Percentiles rank a stretch among this genome's conserved stretches.
Evolutionary conservation across 805 yeast species (phyloP).

Genomic region (Nakazawaea anatomiae): DNA sequence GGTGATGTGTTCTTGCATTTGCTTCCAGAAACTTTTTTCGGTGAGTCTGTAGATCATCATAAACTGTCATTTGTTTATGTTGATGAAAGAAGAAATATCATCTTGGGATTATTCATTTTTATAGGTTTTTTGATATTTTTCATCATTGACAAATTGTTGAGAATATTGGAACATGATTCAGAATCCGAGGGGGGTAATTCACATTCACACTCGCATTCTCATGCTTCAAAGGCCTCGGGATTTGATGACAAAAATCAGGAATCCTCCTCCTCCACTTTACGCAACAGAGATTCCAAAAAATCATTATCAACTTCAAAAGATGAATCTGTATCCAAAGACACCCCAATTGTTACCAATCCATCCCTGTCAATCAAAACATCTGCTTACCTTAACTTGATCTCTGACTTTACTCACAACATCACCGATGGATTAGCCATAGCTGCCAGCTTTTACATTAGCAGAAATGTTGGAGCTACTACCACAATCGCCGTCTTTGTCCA

Average conservation of each 20-base stretch:
- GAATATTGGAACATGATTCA: conserved; percentile 39
- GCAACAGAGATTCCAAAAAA: conserved; percentile 12
- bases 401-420: conserved; percentile 69
- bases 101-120: conserved; percentile 50
- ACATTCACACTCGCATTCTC: conserved; percentile 42
- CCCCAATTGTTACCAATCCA: conserved; percentile 27
- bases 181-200: conserved; percentile 13
- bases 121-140: conserved; percentile 57
- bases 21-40: conserved; percentile 61
- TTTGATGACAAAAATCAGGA: conserved; percentile 9
- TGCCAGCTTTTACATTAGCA: conserved; percentile 59
- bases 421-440: conserved; percentile 76
- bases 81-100: conserved; percentile 42
- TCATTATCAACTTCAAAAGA: conserved; percentile 12
- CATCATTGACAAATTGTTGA: conserved; percentile 53
- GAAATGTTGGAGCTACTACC: conserved; percentile 59
- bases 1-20: conserved; percentile 74
- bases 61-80: conserved; percentile 40
- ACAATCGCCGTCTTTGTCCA: conserved; percentile 68
- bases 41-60: conserved; percentile 36
- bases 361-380: conserved; percentile 38
- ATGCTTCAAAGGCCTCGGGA: conserved; percentile 18
- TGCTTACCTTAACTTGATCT: conserved; percentile 60
- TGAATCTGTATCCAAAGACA: conserved; percentile 4
- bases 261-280: conserved; percentile 13